Evolutionary conservation across 306 rosid genomes (phyloP).

Genomic region (Citrullus mucosospermus): DNA sequence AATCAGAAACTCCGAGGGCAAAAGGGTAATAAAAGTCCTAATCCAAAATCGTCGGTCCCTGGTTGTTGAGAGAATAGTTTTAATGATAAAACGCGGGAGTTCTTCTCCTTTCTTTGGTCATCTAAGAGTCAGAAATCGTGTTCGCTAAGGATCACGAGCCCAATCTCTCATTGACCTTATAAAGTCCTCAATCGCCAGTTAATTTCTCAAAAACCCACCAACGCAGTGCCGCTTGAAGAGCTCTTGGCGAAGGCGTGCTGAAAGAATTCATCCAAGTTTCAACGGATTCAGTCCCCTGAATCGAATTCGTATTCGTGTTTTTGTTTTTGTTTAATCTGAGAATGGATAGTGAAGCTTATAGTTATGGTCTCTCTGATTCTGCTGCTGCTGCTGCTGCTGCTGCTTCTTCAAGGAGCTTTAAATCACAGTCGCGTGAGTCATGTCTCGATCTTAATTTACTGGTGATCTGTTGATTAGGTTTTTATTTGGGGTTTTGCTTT

Average conservation of each 20-base stretch:
- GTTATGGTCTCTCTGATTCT: constrained; percentile 30
- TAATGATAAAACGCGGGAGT: constrained; percentile 11
- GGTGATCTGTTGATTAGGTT: not conserved
- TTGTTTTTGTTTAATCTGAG: not conserved
- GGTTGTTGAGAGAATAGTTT: constrained; percentile 24
- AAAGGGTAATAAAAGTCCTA: not conserved
- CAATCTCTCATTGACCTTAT: constrained; percentile 1
- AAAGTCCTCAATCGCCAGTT: not conserved
- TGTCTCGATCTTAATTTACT: not conserved
- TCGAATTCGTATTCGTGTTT: not conserved
- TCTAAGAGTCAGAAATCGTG: constrained; percentile 9
- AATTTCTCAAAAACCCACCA: not conserved
- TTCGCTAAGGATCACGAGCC: constrained; percentile 4
- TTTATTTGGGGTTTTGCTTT: not conserved
- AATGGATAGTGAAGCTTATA: constrained; percentile 42
- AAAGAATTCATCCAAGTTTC: not conserved
- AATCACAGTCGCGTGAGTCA: constrained; percentile 48
- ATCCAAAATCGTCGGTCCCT: constrained; percentile 11
- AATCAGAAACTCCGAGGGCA: not conserved
- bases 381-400: not conserved
- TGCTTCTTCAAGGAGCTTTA: constrained; percentile 28
- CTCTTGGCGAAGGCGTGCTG: not conserved
- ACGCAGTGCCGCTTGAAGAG: not conserved
- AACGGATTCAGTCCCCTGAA: not conserved
- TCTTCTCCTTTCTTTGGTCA: constrained; percentile 8